Base-by-base conservation (phyloP, 2,329 filamentous ascomycete genomes). In the Cephalotrichum gorgonifer region DNA sequence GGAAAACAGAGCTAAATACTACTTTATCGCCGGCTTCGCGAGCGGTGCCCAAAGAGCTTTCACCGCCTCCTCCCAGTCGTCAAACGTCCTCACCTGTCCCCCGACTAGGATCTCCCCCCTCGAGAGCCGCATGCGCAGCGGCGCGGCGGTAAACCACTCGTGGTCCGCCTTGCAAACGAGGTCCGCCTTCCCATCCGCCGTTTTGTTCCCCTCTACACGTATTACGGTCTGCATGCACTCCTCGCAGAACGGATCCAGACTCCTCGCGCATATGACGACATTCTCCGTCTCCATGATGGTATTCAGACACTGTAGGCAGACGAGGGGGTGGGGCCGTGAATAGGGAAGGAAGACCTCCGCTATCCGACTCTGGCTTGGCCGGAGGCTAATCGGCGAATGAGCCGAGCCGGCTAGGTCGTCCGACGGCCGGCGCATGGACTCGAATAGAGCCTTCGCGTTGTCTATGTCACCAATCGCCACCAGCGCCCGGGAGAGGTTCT, bases 401-500 rank as follows among this genome's bases (percentile, higher is more conserved):
- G 60, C 56, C 3, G 60, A 57, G 6, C 57, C 55, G 1, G 59
- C 58, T 9, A 64, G 61, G 46, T 68, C 55, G 28, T 57, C 58
- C 14, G 52, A 51, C 0, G 56, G 55, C 46, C 50, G 52, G 22
- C 68, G 62, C 61, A 68, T 69, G 6, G 67, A 70, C 31, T 67
- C 64, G 22, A 61, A 62, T 9, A 70, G 56, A 0, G 66, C 63
- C 3, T 55, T 52, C 5, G 68, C 67, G 22, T 69, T 65, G 1
- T 57, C 55, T 4, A 60, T 54, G 44, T 70, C 67, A 20, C 62
- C 58, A 6, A 64, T 61, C 0, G 68, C 68, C 38, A 69, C 60
- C 46, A 71, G 61, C 2, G 65, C 62, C 1, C 62, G 62, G 1
- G 68, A 58, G 12, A 70, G 61, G 46, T 70, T 70, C 49, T 69